Evolutionary conservation across 495 filamentous ascomycete species (phyloP), one percentile per base, ranked within the genome.

Genomic region (Penicillium diatomitis): DNA sequence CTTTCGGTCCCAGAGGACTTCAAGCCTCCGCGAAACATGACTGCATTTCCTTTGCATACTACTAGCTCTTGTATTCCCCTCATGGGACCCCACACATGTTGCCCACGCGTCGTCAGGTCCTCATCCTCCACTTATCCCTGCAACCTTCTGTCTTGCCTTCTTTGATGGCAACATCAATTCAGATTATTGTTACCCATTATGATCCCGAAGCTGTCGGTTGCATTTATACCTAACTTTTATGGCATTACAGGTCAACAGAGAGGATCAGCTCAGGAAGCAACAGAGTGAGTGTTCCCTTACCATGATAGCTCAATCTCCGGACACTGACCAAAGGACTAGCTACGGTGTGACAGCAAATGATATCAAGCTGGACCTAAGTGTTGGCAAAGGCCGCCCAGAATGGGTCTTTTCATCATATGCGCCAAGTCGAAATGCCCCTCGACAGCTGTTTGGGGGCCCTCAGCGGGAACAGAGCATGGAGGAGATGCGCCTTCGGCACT

Each of bases 371-470:
- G 88, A 94, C 52, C 68, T 94, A n/a, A 74, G 69, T 1, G 51
- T 55, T 10, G 65, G 64, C 6, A 65, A 71, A 32, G 86, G 89
- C 46, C 77, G 75, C 12, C 90, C 90, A 35, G 59, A 73, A 72
- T 96, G 88, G 86, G 76, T 88, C 8, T 76, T 95, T n/a, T 94
- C 90, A 0, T 75, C 81, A 35, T 96, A 90, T 64, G 84, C 79
- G 5, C 88, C 90, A 0, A 81, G 79, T 4, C 73, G 67, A 52
- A 76, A 87, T 46, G 82, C 82, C 2, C 89, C 89, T 2, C 76
- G 78, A 8, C 87, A 90, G 61, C 72, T 95, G 2, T 89, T 94
- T 56, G 88, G 87, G 12, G 88, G 88, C 5, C 73, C 75, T 38
- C 71, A 76, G n/a, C 72, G 86, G 20, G 90, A 96, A 64, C 81